These are phyloP conservation scores for Eimeria tenella DNA, from an alignment of 169 alveolate species.

Conservation along the genomic window DNA sequence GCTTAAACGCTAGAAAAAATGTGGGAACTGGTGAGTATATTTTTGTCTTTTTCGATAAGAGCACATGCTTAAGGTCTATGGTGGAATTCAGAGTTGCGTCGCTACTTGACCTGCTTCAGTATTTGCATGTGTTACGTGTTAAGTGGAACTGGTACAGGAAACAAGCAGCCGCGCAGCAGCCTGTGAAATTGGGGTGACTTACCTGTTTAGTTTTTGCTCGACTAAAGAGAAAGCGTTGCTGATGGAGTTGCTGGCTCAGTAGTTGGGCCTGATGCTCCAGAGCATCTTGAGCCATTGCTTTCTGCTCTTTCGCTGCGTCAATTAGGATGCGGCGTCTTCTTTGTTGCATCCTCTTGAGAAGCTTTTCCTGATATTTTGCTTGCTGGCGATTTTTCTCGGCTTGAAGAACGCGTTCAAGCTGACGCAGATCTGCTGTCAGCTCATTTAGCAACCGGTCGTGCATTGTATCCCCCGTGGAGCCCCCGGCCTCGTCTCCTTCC, in stretches of 20 bases:
- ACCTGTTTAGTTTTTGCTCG: constrained; percentile 66
- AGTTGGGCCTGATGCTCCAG: constrained; percentile 55
- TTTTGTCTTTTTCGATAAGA: no score
- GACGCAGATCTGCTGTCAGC: constrained; percentile 54
- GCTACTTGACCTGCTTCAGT: no score
- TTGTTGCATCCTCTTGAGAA: constrained; percentile 49
- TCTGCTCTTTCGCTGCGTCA: constrained; percentile 54
- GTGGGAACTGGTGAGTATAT: no score
- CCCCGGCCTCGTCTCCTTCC: neutral
- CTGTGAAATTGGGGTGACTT: neutral
- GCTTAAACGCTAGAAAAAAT: no score
- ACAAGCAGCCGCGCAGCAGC: no score
- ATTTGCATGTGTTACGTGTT: no score
- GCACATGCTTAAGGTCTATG: no score
- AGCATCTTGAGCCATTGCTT: constrained; percentile 42
- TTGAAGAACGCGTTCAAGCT: constrained; percentile 17
- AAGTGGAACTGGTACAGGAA: no score
- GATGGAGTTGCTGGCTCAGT: constrained; percentile 68
- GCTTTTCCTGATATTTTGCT: constrained; percentile 2
- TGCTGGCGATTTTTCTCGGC: constrained; percentile 63
- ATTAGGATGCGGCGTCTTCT: constrained; percentile 32
- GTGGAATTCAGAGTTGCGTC: no score
- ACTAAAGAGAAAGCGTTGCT: constrained; percentile 34
- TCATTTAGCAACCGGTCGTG: constrained; percentile 45
- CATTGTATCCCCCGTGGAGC: neutral